These are phyloP conservation scores for Fraxinus xanthoxyloides DNA, from an alignment of 305 asterid species.

Conservation along the genomic window DNA sequence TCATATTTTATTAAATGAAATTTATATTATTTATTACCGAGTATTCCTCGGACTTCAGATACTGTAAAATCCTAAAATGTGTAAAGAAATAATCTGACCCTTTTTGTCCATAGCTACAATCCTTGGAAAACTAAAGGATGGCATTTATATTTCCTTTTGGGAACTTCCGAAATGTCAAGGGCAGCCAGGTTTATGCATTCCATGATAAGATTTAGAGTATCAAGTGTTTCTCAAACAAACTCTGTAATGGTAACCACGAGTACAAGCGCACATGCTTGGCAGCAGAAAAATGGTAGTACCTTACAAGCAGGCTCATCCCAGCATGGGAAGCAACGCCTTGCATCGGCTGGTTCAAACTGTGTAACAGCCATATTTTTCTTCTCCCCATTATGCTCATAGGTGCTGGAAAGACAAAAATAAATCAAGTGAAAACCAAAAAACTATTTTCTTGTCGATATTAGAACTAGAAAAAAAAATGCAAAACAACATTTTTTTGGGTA, in stretches of 20 bases:
- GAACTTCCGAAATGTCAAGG: neutral
- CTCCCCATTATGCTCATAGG: slow-evolving; percentile 82
- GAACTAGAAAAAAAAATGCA: neutral
- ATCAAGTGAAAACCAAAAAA: neutral
- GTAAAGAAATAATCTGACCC: neutral
- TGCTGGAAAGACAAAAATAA: slow-evolving; percentile 35
- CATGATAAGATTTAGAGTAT: neutral
- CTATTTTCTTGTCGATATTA: neutral
- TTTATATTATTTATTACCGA: neutral
- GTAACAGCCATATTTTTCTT: slow-evolving; percentile 98
- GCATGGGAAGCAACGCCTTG: slow-evolving; percentile 96
- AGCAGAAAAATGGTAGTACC: slow-evolving; percentile 38
- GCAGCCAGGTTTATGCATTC: neutral
- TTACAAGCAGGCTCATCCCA: slow-evolving; percentile 99
- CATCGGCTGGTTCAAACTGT: slow-evolving; percentile 98
- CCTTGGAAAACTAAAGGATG: neutral
- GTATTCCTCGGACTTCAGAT: neutral
- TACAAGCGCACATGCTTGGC: slow-evolving; percentile 1
- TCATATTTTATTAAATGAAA: neutral
- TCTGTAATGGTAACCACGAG: neutral
- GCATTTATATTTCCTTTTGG: neutral
- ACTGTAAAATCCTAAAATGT: neutral
- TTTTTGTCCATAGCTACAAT: neutral
- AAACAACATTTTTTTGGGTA: neutral
- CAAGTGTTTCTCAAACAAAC: neutral